These are phyloP conservation scores for Penicillium antarcticum DNA, from an alignment of 495 filamentous ascomycete genomes.

Conservation along the genomic window DNA sequence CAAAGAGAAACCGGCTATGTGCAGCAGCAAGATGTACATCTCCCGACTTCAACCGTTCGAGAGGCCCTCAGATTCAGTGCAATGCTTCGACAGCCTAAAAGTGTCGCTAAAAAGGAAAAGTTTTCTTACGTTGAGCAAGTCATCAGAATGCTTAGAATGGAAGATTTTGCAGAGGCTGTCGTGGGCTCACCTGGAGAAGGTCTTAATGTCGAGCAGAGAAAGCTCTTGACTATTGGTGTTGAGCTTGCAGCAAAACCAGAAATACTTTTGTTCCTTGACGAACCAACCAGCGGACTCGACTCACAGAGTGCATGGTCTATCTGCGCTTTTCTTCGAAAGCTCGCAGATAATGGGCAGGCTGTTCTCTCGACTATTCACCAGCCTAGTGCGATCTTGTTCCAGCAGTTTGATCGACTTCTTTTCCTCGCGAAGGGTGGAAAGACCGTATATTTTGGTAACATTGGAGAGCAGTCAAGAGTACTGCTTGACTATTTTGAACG, in stretches of 20 bases:
- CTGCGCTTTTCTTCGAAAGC: constrained; percentile 71
- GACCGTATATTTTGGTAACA: constrained; percentile 86
- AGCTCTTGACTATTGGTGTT: too few species aligned
- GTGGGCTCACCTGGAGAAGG: too few species aligned
- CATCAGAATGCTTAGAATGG: too few species aligned
- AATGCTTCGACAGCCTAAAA: too few species aligned
- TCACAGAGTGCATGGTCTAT: constrained; percentile 86
- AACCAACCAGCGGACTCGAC: constrained; percentile 85
- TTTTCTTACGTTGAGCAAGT: too few species aligned
- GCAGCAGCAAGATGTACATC: too few species aligned
- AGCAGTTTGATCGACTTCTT: constrained; percentile 85
- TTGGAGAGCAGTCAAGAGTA: constrained; percentile 69
- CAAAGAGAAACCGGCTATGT: too few species aligned
- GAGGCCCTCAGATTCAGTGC: too few species aligned
- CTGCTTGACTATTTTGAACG: constrained; percentile 74
- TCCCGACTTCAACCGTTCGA: too few species aligned
- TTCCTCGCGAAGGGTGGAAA: constrained; percentile 78
- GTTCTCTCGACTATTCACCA: constrained; percentile 95
- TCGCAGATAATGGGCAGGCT: constrained; percentile 82
- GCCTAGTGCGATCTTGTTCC: constrained; percentile 85
- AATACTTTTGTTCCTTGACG: constrained; percentile 88
- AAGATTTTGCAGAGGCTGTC: too few species aligned
- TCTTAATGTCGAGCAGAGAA: too few species aligned
- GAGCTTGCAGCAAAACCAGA: constrained; percentile 88
- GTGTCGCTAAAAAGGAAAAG: too few species aligned